Base-by-base conservation (phyloP, 805 yeast genomes). In the Candida montana region DNA sequence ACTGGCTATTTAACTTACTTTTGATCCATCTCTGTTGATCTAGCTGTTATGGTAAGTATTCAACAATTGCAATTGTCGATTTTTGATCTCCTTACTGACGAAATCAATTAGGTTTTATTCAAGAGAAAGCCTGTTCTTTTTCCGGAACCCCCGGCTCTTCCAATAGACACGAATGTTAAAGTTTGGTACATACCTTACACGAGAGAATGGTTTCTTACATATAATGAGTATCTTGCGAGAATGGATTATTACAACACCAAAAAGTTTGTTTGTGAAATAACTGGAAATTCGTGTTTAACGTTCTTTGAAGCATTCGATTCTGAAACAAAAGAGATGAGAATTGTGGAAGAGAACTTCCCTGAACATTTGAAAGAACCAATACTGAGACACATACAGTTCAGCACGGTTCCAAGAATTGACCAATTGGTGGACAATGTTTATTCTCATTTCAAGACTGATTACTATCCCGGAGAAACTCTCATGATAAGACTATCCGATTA, bases 191-290 rank as follows among this genome's bases (percentile, higher is more conserved):
- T 91, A 38, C 79, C 83, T 10, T 81, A 81, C 51, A 93, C 98
- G 1, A 81, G 81, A 40, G 99, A 91, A 67, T 91, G 95, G 88
- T 93, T 89, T 60, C 51, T 67, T 12, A 68, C 69, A 6, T 91
- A 93, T 60, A 86, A 83, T 40, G 88, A 81, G 9, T 91, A 87
- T 54, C 65, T 93, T 37, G 64, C 64, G 18, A 65, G 91, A 41
- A 64, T 84, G 69, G 88, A 84, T 59, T 84, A 82, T 62, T 85
- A 84, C 60, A 73, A 73, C 45, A 71, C 75, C 38, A 79, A 79
- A 51, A 85, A 87, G 59, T 93, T 93, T 64, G 93, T 89, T 11
- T 93, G 98, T 66, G 99, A 93, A 63, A 83, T 91, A 37, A 87
- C 97, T 1, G 99, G 99, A 12, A 86, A 88, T 54, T 83, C 96